A percentile compares a stretch with the other conserved stretches of the same genome.
Evolutionary conservation across 805 yeast species (phyloP).

Genomic region (Saturnispora sekii): DNA sequence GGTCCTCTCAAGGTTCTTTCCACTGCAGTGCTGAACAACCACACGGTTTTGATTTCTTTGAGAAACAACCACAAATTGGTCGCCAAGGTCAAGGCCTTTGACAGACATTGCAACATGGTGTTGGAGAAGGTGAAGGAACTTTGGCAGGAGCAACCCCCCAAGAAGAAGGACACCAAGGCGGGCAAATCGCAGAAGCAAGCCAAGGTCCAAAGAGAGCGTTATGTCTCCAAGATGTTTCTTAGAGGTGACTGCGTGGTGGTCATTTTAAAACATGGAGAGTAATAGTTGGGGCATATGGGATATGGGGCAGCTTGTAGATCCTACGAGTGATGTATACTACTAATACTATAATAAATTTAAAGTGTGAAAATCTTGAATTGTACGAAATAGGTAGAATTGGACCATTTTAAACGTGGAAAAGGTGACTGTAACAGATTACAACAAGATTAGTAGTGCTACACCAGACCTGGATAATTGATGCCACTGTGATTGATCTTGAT

Average conservation of each 20-base stretch:
- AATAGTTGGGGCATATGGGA: background rate
- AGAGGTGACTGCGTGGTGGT: slow-evolving; percentile 95
- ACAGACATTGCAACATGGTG: slow-evolving; percentile 90
- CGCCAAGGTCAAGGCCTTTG: slow-evolving; percentile 88
- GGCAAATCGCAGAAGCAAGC: slow-evolving; percentile 2
- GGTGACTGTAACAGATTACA: too few species aligned
- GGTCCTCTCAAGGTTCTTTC: slow-evolving; percentile 92
- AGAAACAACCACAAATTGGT: slow-evolving; percentile 89
- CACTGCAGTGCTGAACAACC: slow-evolving; percentile 57
- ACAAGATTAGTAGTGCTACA: too few species aligned
- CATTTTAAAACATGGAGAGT: slow-evolving; percentile 33
- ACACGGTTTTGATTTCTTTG: slow-evolving; percentile 73
- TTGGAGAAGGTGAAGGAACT: slow-evolving; percentile 86
- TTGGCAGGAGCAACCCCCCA: slow-evolving; percentile 28
- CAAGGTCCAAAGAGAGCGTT: slow-evolving; percentile 48
- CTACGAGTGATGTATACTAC: background rate
- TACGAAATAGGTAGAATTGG: too few species aligned
- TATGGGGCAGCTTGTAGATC: background rate
- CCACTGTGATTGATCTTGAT: too few species aligned
- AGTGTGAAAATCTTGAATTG: too few species aligned
- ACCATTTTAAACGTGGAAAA: too few species aligned
- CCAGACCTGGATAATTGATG: too few species aligned
- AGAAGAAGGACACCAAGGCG: slow-evolving; percentile 23
- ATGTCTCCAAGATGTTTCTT: slow-evolving; percentile 78
- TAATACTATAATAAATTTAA: background rate